Evolutionary conservation across 768 basidiomycete species (phyloP).

Genomic region (Pleurotus djamor): DNA sequence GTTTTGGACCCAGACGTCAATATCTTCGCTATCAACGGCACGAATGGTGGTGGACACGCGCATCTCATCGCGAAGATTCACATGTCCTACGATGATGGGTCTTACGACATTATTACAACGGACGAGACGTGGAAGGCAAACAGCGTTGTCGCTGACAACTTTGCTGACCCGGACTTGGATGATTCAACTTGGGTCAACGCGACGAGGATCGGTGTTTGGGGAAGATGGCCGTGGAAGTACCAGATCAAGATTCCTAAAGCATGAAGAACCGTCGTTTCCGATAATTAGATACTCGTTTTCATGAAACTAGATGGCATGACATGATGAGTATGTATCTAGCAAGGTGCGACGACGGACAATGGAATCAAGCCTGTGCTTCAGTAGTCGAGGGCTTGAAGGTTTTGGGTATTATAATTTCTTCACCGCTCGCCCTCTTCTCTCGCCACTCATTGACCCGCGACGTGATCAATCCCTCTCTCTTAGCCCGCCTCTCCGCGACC

Average conservation of each 20-base stretch:
- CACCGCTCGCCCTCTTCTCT: slow-evolving; percentile 29
- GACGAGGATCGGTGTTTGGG: slow-evolving; percentile 11
- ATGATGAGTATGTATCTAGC: background rate
- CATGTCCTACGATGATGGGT: slow-evolving; percentile 27
- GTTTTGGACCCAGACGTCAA: slow-evolving; percentile 19
- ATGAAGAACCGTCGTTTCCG: no score
- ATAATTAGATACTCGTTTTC: no score
- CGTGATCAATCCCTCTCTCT: slow-evolving; percentile 36
- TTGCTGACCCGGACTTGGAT: slow-evolving; percentile 24
- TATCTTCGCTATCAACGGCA: slow-evolving; percentile 28
- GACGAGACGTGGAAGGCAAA: slow-evolving; percentile 25
- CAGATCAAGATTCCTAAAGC: background rate
- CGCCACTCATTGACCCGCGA: slow-evolving; percentile 31
- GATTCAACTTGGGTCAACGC: slow-evolving; percentile 26
- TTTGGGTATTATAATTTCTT: slow-evolving; percentile 16
- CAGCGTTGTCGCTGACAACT: slow-evolving; percentile 20
- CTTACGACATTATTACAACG: slow-evolving; percentile 23
- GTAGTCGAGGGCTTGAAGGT: background rate
- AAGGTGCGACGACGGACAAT: background rate
- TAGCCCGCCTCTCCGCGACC: slow-evolving; percentile 37
- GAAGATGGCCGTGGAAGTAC: background rate
- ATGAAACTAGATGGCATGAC: no score
- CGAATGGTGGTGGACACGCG: slow-evolving; percentile 20
- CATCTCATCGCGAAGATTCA: slow-evolving; percentile 26
- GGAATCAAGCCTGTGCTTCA: background rate